A percentile compares a stretch with the other conserved stretches of the same genome.
These are phyloP conservation scores for Nannochloris sp. DNA, from an alignment of 139 green algal genomes.

Conservation along the genomic window DNA sequence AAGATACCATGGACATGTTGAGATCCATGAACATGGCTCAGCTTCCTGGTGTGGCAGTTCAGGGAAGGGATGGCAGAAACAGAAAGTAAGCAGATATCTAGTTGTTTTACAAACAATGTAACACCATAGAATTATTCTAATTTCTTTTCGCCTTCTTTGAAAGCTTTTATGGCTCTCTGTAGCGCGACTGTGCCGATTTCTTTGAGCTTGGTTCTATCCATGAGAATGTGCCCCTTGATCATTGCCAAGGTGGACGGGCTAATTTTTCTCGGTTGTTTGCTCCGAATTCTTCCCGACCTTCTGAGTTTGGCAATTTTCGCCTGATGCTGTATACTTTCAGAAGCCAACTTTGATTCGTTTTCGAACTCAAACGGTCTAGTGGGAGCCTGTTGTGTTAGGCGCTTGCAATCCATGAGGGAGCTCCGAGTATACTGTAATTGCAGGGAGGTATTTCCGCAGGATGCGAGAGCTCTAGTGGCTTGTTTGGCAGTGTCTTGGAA, in stretches of 20 bases:
- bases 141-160: background rate
- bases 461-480: too few species aligned
- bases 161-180: background rate
- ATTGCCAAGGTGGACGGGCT: background rate
- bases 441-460: too few species aligned
- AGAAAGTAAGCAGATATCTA: background rate
- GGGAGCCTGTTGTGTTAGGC: too few species aligned
- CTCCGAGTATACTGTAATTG: too few species aligned
- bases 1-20: constrained; percentile 95
- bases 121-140: background rate
- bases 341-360: too few species aligned
- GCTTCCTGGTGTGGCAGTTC: constrained; percentile 64
- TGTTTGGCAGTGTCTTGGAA: too few species aligned
- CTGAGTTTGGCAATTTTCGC: too few species aligned
- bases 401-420: too few species aligned
- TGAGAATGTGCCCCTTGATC: background rate
- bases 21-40: constrained; percentile 81
- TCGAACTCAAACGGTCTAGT: too few species aligned
- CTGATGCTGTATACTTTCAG: too few species aligned
- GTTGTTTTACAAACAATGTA: constrained; percentile 1
- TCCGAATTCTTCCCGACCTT: too few species aligned
- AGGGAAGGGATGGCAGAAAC: background rate
- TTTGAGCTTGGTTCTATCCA: background rate
- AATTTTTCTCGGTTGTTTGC: too few species aligned
- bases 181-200: background rate